Base-by-base conservation (phyloP, 139 green algal species). In the Asterochloris erici region DNA sequence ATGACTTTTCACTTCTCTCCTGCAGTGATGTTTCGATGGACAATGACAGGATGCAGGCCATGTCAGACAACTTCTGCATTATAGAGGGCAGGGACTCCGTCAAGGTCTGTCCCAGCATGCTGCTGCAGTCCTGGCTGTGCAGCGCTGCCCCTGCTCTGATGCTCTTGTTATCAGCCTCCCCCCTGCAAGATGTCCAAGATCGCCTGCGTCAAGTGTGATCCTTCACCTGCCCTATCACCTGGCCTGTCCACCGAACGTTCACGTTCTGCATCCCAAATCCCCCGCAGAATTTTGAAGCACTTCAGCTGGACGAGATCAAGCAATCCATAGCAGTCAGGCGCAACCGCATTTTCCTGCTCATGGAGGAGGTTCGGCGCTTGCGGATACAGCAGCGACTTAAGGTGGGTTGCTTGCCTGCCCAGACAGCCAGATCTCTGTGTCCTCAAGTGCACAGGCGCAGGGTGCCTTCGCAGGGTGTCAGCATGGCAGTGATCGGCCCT, bases 351-450 rank as follows among this genome's bases (percentile, higher is more conserved):
- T 99, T 99, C 83, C 83, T 99, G 75, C 90, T 99, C 13, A 97
- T 99, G 93, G 97, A 99, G 86, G 97, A 99, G 85, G 90, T 99
- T 14, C 88, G 97, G 14, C 89, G 97, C 9, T 89, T 99, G 73
- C 89, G 96, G 21, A 98, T 99, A 77, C 96, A 99, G 91, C 90
- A 96, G 83, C 87, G 92, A 10, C 74, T 98, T n/a, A 97, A 96
- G 92, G 94, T 89, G 38, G 38, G 38, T 54, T 6, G 38, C 38
- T 54, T 54, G 38, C 38, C 38, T 54, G 38, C 38, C 38, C 38
- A 54, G 38, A 54, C 38, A 54, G 38, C 38, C 38, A 54, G 38
- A 54, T 2, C 38, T 54, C 6, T 54, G 38, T 54, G 38, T 54
- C 38, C 38, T 54, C 38, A 54, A 6, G 38, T 54, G 38, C 38